phyloP scores from a whole-genome alignment of 2,329 filamentous ascomycete species.

The Beauveria medogensis region DNA sequence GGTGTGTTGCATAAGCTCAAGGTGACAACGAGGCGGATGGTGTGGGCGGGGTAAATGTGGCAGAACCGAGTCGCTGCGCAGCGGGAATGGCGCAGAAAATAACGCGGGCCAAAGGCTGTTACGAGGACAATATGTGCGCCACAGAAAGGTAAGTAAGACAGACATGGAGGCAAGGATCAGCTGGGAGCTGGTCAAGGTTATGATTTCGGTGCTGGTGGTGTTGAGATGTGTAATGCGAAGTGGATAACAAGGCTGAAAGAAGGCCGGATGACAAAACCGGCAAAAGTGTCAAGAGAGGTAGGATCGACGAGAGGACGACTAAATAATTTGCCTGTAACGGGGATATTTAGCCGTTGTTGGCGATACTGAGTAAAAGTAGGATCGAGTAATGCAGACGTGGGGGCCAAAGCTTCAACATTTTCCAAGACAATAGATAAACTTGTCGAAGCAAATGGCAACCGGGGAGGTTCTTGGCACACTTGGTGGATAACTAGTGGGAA shows the following conservation, averaged over 20 bases:
- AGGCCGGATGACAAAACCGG: no score
- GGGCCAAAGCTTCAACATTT: background rate
- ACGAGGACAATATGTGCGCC: background rate
- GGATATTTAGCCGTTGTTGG: background rate
- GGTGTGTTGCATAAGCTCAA: background rate
- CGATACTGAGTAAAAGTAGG: background rate
- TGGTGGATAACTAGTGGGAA: background rate
- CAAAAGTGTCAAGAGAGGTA: no score
- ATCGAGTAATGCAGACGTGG: background rate
- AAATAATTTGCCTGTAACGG: no score
- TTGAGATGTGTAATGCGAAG: background rate
- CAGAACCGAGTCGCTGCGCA: conserved; percentile 1
- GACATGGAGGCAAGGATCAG: background rate
- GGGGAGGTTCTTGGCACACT: background rate
- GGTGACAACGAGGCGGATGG: background rate
- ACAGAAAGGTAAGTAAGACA: background rate
- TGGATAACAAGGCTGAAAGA: background rate
- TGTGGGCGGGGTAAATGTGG: conserved; percentile 2
- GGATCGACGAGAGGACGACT: no score
- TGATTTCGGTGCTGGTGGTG: no score
- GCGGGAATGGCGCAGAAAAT: background rate
- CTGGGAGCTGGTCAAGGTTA: no score
- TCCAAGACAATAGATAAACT: background rate
- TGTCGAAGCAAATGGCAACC: background rate
- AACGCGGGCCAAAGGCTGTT: background rate